These are phyloP conservation scores for Salix koriyanagi DNA, from an alignment of 345 rosid genomes.

Conservation along the genomic window DNA sequence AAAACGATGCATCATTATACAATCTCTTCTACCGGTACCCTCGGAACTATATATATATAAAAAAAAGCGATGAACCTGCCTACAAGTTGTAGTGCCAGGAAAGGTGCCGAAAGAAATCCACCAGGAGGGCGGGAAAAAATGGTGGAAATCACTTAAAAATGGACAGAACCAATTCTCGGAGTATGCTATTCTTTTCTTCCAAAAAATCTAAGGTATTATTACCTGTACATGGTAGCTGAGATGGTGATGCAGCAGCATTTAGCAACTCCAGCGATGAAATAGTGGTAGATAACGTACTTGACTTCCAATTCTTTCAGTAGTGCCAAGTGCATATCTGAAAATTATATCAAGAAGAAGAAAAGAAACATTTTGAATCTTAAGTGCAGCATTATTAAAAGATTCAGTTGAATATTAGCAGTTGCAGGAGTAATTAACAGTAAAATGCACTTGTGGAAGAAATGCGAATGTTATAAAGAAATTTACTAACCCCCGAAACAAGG, in stretches of 20 bases:
- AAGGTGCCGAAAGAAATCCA: background rate
- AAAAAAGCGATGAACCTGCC: background rate
- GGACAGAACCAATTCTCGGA: background rate
- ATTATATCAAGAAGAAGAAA: background rate
- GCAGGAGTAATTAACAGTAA: background rate
- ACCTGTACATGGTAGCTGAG: too few relatives aligned
- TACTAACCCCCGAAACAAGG: slow-evolving; percentile 7
- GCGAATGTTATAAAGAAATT: background rate
- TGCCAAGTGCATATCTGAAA: background rate
- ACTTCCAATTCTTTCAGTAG: background rate
- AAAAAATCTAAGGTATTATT: background rate
- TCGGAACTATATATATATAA: background rate
- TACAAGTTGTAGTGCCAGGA: background rate
- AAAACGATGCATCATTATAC: background rate
- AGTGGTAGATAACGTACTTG: background rate
- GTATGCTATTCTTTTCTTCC: background rate
- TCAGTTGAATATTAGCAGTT: background rate
- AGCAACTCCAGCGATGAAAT: too few relatives aligned
- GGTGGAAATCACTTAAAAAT: background rate
- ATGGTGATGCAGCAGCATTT: too few relatives aligned
- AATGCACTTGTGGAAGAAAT: background rate
- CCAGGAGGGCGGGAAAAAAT: background rate
- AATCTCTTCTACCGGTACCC: background rate
- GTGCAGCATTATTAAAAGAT: background rate
- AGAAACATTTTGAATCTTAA: background rate